Evolutionary conservation across 371 early-diverging fungal genomes (phyloP), one percentile per base, ranked within the genome.

Genomic region (Batkoa obscura): DNA sequence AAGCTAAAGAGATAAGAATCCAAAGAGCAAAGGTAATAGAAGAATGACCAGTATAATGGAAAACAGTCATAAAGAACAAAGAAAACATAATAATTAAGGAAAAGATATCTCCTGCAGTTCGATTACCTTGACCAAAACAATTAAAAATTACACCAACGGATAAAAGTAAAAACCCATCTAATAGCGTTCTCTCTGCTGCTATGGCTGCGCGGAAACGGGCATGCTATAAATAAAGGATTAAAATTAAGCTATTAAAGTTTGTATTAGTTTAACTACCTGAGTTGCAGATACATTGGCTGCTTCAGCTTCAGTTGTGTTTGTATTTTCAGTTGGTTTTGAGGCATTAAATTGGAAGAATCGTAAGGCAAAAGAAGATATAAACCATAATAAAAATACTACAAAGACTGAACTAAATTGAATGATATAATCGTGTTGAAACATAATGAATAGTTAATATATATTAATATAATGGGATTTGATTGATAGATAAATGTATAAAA

Each of bases 51-150:
- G 51, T 36, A 30, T 32, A 50, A 15, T 50, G 51, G 35, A 50
- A 34, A 4, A 50, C 34, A 17, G 15, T 50, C 51, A 50, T 50
- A 13, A 50, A 35, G 34, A 50, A 50, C 10, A 50, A 35, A 10
- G 36, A 36, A 8, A 36, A 17, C 51, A 50, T 50, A 10, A 35
- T 30, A 13, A 50, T 36, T 15, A 50, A 36, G 31, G 32, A 31
- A 36, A 50, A 30, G 9, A 50, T 35, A 50, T 50, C 51, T 35
- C 51, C 51, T 3, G 51, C 51, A 36, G 34, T 50, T 23, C 51
- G 51, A 36, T 50, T 50, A 3, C 51, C 51, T 15, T 50, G 51
- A 5, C 51, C 51, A 32, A 50, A 32, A 3, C 4, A 34, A 50
- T 50, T 50, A 13, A 31, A 15, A 3, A 12, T 35, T 13, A 50